Conservation (phyloP, 2,329 filamentous ascomycete genomes). For the Aspergillus flavus region DNA sequence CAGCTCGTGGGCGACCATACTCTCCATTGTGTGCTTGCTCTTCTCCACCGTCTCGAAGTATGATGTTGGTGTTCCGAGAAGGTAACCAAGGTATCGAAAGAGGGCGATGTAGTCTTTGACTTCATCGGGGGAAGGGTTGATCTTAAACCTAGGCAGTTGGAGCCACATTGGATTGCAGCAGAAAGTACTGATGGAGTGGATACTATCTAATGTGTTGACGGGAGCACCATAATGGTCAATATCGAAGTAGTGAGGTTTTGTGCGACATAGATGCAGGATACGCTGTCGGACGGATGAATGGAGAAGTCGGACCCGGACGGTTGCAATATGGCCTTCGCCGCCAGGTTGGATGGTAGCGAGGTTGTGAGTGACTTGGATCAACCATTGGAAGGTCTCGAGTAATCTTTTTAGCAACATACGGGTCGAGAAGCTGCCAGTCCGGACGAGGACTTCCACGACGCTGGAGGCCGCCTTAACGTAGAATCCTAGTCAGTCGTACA, state of each 20-base stretch:
- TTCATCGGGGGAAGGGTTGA: slow-evolving; percentile 63
- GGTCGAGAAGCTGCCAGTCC: slow-evolving; percentile 72
- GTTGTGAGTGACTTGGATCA: slow-evolving; percentile 67
- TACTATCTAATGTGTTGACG: slow-evolving; percentile 72
- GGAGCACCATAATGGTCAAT: slow-evolving; percentile 61
- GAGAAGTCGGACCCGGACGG: slow-evolving; percentile 66
- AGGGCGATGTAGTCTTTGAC: slow-evolving; percentile 69
- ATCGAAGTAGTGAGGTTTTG: slow-evolving; percentile 63
- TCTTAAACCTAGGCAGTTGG: slow-evolving; percentile 68
- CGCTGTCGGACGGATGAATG: slow-evolving; percentile 67
- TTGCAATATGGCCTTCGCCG: slow-evolving; percentile 65
- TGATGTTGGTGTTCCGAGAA: slow-evolving; percentile 66
- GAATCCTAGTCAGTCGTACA: background rate
- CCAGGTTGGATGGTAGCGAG: slow-evolving; percentile 66
- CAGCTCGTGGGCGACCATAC: slow-evolving; percentile 33
- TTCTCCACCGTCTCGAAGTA: slow-evolving; percentile 58
- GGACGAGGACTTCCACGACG: slow-evolving; percentile 70
- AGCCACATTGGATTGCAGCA: slow-evolving; percentile 67
- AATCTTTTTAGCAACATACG: slow-evolving; percentile 65
- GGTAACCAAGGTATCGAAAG: slow-evolving; percentile 71
- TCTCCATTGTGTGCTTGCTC: slow-evolving; percentile 65
- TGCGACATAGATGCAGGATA: slow-evolving; percentile 60
- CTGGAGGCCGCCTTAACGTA: slow-evolving; percentile 60
- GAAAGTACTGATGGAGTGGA: slow-evolving; percentile 71
- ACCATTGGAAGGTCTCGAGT: slow-evolving; percentile 73